These are phyloP conservation scores for Penicillium sp. DNA, from an alignment of 2,329 filamentous ascomycete genomes.

Conservation along the genomic window DNA sequence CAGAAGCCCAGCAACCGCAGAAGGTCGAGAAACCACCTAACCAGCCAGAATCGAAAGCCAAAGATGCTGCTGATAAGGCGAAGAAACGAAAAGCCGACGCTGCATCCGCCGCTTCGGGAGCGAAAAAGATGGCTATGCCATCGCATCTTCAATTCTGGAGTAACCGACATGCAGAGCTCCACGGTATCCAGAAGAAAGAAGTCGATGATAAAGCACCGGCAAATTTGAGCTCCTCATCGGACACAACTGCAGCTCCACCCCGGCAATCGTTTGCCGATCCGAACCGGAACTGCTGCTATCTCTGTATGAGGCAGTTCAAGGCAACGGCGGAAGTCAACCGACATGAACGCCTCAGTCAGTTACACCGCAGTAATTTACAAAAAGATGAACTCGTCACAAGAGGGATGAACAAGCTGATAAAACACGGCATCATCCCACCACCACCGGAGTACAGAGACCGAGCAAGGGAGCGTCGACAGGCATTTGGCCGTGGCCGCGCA, in stretches of 20 bases:
- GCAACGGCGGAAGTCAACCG: conserved; percentile 59
- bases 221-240: conserved; percentile 22
- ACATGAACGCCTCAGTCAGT: conserved; percentile 63
- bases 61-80: conserved; percentile 49
- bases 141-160: conserved; percentile 75
- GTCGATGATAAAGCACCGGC: conserved; percentile 29
- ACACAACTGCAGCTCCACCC: conserved; percentile 40
- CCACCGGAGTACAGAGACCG: conserved; percentile 52
- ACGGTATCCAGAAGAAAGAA: conserved; percentile 53
- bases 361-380: conserved; percentile 61
- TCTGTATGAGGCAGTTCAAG: conserved; percentile 66
- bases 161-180: conserved; percentile 70
- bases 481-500: conserved; percentile 44
- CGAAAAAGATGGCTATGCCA: conserved; percentile 58
- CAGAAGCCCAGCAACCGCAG: conserved; percentile 34
- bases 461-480: conserved; percentile 51
- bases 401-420: conserved; percentile 48
- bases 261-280: conserved; percentile 66
- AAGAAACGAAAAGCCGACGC: conserved; percentile 55
- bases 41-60: conserved; percentile 32
- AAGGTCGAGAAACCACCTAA: conserved; percentile 27
- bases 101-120: conserved; percentile 34
- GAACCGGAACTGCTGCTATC: conserved; percentile 62
- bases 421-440: conserved; percentile 45
- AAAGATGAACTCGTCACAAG: conserved; percentile 53